phyloP scores from a whole-genome alignment of 2,329 filamentous ascomycete species.

The Nemania diffusa region DNA sequence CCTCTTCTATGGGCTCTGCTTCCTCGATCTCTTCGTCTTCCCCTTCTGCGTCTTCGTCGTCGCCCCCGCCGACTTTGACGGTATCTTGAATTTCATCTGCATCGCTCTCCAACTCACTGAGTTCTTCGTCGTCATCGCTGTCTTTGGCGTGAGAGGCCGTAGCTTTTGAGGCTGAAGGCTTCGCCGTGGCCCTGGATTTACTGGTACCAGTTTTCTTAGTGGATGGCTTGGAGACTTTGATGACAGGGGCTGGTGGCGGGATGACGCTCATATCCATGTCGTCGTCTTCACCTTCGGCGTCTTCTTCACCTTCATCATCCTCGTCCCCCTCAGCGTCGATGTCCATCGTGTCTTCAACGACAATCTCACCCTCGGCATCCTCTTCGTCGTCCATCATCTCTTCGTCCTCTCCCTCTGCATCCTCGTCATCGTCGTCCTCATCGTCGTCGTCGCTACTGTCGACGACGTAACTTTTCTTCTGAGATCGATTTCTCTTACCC shows the following conservation, averaged over 20 bases:
- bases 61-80: constrained; percentile 54
- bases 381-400: constrained; percentile 54
- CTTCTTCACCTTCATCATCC: constrained; percentile 56
- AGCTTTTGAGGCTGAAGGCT: constrained; percentile 49
- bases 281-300: constrained; percentile 63
- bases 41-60: constrained; percentile 55
- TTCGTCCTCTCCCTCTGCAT: constrained; percentile 52
- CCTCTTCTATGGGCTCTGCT: constrained; percentile 50
- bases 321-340: constrained; percentile 59
- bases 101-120: constrained; percentile 67
- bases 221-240: constrained; percentile 62
- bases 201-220: constrained; percentile 44
- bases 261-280: constrained; percentile 57
- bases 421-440: constrained; percentile 55
- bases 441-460: constrained; percentile 61
- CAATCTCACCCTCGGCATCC: constrained; percentile 50
- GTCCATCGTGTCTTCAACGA: constrained; percentile 52
- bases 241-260: constrained; percentile 54
- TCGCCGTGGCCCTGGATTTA: constrained; percentile 47
- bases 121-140: constrained; percentile 64
- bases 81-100: constrained; percentile 59
- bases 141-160: constrained; percentile 49
- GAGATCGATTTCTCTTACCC: constrained; percentile 64
- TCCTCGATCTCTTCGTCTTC: constrained; percentile 61
- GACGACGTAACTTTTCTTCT: constrained; percentile 69